A percentile compares a stretch with the other conserved stretches of the same genome.
These are phyloP conservation scores for Gonapodya prolifera DNA, from an alignment of 192 early-diverging fungal genomes.

Conservation along the genomic window DNA sequence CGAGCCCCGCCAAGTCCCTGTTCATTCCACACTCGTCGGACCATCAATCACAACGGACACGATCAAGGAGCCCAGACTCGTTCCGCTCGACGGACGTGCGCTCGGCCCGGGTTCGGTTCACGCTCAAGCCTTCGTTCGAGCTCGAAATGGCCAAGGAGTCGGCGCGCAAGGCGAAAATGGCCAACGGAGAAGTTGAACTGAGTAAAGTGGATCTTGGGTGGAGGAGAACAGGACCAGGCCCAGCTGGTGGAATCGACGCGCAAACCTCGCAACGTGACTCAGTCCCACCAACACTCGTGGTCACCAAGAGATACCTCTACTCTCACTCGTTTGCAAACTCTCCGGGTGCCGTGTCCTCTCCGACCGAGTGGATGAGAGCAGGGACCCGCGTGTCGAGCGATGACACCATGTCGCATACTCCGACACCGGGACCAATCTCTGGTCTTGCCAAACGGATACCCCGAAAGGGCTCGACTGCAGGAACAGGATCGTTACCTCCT, in stretches of 20 bases:
- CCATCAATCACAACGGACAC: no score
- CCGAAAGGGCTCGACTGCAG: neutral
- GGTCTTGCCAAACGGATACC: neutral
- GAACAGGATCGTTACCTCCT: neutral
- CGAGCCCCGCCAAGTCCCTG: neutral
- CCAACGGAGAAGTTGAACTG: neutral
- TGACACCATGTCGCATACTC: neutral
- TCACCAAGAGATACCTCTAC: neutral
- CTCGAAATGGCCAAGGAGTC: neutral
- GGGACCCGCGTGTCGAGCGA: neutral
- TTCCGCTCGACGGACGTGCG: neutral
- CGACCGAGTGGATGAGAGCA: neutral
- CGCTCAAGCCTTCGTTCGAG: neutral
- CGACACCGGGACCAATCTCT: neutral
- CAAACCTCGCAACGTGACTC: neutral
- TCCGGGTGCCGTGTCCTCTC: neutral
- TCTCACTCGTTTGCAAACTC: neutral
- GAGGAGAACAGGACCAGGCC: neutral
- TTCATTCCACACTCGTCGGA: neutral
- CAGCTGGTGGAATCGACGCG: no score
- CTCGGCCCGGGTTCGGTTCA: neutral
- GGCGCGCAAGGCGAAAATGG: neutral
- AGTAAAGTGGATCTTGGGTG: neutral
- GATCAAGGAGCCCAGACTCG: neutral
- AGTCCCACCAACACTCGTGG: neutral